Conservation (phyloP, 1,139 yeast genomes). For the Geotrichum carabidarum region DNA sequence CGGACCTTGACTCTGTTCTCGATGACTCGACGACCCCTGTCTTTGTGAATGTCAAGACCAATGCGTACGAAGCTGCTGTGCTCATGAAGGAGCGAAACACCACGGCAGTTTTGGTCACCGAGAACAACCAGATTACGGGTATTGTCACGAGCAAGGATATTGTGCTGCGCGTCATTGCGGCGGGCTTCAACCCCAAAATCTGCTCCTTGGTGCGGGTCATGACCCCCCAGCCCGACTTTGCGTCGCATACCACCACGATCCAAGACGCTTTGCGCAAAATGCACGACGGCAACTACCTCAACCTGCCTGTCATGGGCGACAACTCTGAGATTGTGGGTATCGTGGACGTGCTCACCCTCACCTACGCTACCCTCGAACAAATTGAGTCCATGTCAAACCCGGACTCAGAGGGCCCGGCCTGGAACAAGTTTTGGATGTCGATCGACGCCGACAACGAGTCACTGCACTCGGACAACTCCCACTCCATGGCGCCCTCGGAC, state of each 20-base stretch:
- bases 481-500: background rate
- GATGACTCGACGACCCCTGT: conserved; percentile 61
- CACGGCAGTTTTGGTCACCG: conserved; percentile 73
- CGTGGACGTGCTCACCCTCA: conserved; percentile 77
- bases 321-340: conserved; percentile 65
- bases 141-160: conserved; percentile 88
- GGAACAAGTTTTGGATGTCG: conserved; percentile 86
- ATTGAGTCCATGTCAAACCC: conserved; percentile 40
- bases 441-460: conserved; percentile 53
- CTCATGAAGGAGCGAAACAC: conserved; percentile 74
- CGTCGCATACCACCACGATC: conserved; percentile 55
- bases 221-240: conserved; percentile 90
- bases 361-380: conserved; percentile 79
- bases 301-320: conserved; percentile 73
- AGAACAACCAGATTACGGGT: conserved; percentile 67
- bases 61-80: conserved; percentile 72
- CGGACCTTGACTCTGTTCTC: conserved; percentile 63
- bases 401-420: conserved; percentile 65
- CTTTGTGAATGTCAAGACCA: conserved; percentile 63
- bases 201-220: conserved; percentile 81
- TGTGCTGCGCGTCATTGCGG: conserved; percentile 81
- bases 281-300: conserved; percentile 85
- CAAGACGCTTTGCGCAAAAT: conserved; percentile 82
- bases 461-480: conserved; percentile 45
- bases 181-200: conserved; percentile 73